Conservation (phyloP, 2,329 filamentous ascomycete species). For the Xylaria sp. region DNA sequence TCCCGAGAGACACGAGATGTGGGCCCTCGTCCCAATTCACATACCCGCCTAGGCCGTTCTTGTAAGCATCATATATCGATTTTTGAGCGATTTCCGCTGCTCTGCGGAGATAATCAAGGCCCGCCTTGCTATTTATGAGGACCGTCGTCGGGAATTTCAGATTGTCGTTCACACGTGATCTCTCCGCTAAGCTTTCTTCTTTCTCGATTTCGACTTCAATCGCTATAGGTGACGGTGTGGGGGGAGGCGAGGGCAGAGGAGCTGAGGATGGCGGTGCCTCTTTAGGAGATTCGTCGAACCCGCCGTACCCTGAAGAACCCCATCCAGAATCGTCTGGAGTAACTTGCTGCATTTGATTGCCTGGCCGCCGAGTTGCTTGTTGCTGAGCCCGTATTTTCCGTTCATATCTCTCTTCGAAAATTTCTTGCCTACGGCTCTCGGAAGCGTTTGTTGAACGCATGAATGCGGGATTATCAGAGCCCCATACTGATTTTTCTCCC, state of each 20-base stretch:
- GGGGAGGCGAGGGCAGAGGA: not conserved
- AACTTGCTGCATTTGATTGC: not conserved
- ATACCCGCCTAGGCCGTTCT: not conserved
- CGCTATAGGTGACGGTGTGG: not conserved
- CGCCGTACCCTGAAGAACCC: not conserved
- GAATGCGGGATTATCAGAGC: not conserved
- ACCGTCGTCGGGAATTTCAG: not conserved
- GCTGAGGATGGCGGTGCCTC: not conserved
- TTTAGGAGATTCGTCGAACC: not conserved
- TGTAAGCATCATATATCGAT: slow-evolving; percentile 1
- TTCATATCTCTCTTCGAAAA: not conserved
- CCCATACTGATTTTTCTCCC: not conserved
- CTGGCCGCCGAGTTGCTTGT: not conserved
- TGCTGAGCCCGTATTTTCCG: no score
- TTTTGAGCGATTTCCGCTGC: slow-evolving; percentile 7
- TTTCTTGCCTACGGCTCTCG: rapidly evolving
- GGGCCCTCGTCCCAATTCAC: not conserved
- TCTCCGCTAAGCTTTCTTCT: not conserved
- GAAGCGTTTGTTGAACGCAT: not conserved
- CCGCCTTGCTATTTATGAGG: not conserved
- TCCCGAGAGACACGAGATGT: slow-evolving; percentile 7
- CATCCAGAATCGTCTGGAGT: not conserved
- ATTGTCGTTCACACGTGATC: not conserved
- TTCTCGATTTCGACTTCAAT: not conserved
- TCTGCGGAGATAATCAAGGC: not conserved